Evolutionary conservation across 2,329 filamentous ascomycete species (phyloP).

Genomic region (Clonostachys sp.): DNA sequence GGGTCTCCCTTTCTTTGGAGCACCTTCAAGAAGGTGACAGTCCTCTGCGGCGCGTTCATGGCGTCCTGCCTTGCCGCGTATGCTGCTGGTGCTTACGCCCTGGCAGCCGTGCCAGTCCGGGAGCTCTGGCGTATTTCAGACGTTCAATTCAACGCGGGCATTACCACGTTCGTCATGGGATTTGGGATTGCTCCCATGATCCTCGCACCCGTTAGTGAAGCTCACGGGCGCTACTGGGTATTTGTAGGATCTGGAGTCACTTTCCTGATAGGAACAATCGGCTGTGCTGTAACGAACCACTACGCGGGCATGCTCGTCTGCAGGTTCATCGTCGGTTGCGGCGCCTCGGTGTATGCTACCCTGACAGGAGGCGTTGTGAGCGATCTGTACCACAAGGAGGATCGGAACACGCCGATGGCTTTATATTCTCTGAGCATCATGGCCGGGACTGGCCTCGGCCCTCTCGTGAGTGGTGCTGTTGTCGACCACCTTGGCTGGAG

Average conservation of each 20-base stretch:
- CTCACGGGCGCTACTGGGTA: conserved; percentile 33
- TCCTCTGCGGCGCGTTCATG: conserved; percentile 14
- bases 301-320: conserved; percentile 59
- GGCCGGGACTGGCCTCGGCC: conserved; percentile 59
- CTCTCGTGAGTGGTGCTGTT: conserved; percentile 54
- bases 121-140: conserved; percentile 51
- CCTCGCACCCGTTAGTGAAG: conserved; percentile 63
- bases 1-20: conserved; percentile 1
- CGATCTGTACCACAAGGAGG: conserved; percentile 59
- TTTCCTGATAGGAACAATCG: conserved; percentile 35
- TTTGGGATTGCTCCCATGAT: conserved; percentile 66
- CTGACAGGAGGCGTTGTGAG: conserved; percentile 62
- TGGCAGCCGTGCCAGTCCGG: conserved; percentile 49
- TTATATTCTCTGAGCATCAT: conserved; percentile 59
- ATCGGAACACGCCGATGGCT: conserved; percentile 66
- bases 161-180: conserved; percentile 59
- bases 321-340: conserved; percentile 58
- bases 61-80: conserved; percentile 60
- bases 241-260: conserved; percentile 19
- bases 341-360: conserved; percentile 40
- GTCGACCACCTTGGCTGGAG: conserved; percentile 54
- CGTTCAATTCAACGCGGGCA: conserved; percentile 53
- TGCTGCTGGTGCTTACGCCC: conserved; percentile 58
- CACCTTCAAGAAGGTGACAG: conserved; percentile 5
- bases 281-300: conserved; percentile 53